phyloP scores from a whole-genome alignment of 2,329 filamentous ascomycete genomes.

The Scytalidium sp. region DNA sequence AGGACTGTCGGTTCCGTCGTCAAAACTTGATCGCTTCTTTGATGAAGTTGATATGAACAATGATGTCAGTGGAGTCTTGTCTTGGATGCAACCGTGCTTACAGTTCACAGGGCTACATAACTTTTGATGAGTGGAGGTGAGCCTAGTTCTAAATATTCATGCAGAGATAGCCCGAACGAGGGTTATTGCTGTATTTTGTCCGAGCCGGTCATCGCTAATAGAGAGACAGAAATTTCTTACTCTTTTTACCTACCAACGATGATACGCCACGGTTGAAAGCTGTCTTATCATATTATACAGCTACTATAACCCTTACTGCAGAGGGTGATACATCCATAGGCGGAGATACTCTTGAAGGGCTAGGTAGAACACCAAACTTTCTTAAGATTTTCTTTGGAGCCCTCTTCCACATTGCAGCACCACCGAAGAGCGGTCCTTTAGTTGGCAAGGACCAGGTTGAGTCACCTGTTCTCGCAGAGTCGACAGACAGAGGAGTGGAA shows the following conservation, averaged over 20 bases:
- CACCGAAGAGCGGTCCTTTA: constrained; percentile 22
- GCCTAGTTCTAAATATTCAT: no score
- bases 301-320: constrained; percentile 82
- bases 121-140: constrained; percentile 95
- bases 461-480: neutral
- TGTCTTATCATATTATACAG: constrained; percentile 87
- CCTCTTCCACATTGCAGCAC: constrained; percentile 62
- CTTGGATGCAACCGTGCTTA: constrained; percentile 1
- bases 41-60: constrained; percentile 83
- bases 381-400: constrained; percentile 72
- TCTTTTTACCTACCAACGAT: constrained; percentile 73
- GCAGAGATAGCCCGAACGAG: no score
- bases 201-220: neutral
- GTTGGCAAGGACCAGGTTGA: constrained; percentile 14
- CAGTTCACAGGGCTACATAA: constrained; percentile 64
- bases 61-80: constrained; percentile 43
- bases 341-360: constrained; percentile 85
- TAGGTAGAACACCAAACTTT: constrained; percentile 80
- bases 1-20: constrained; percentile 73
- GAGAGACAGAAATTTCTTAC: constrained; percentile 77
- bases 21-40: constrained; percentile 83
- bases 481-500: neutral
- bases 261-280: constrained; percentile 70
- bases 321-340: constrained; percentile 93
- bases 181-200: neutral